These are phyloP conservation scores for Linaria vulgaris DNA, from an alignment of 257 asterid species.

Conservation along the genomic window DNA sequence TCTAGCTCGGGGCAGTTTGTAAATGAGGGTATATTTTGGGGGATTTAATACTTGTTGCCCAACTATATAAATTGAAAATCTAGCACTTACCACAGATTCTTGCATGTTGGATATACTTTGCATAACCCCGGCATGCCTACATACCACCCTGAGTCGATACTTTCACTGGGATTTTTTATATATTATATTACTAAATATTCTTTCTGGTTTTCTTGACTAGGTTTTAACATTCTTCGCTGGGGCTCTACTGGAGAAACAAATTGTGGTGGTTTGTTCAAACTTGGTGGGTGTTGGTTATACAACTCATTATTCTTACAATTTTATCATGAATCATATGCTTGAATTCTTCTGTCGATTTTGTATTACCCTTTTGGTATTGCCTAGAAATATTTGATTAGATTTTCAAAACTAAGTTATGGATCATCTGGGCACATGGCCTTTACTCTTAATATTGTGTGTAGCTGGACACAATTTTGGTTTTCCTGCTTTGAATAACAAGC, in stretches of 20 bases:
- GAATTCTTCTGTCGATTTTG: conserved; percentile 15
- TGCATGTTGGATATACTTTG: conserved; percentile 1
- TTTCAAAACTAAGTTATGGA: not conserved
- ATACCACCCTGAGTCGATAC: conserved; percentile 10
- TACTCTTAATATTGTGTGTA: not conserved
- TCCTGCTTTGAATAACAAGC: not conserved
- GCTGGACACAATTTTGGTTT: not conserved
- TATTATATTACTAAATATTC: conserved; percentile 15
- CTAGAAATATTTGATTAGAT: not conserved
- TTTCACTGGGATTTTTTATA: no score
- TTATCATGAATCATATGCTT: conserved; percentile 16
- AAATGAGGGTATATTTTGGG: no score
- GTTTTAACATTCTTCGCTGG: conserved; percentile 82
- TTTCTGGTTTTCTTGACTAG: conserved; percentile 43
- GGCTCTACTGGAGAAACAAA: conserved; percentile 92
- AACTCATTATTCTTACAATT: not conserved
- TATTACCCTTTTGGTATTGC: not conserved
- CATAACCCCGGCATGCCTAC: not conserved
- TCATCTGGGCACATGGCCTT: not conserved
- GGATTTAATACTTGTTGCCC: no score
- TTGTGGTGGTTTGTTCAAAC: conserved; percentile 80
- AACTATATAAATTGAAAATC: conserved; percentile 11
- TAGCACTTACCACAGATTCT: not conserved
- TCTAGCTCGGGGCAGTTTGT: no score
- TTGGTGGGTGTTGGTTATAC: conserved; percentile 50